Evolutionary conservation across 305 asterid genomes (phyloP).

Genomic region (Fraxinus paxiana): DNA sequence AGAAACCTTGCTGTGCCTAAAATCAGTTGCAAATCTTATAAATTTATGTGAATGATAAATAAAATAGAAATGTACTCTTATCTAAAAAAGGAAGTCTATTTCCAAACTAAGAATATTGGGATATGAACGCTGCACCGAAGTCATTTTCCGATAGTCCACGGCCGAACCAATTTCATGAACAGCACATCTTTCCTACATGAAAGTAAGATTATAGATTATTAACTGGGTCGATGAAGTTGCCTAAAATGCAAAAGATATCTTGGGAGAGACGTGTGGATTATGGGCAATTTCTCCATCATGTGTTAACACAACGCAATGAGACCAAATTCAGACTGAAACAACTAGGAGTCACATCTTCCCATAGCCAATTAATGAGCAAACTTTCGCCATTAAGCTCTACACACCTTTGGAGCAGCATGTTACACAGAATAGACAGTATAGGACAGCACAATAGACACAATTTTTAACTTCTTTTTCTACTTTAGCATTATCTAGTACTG

Average conservation of each 20-base stretch:
- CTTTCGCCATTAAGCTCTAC: not conserved
- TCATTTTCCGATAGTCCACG: conserved; percentile 81
- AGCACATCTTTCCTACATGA: conserved; percentile 81
- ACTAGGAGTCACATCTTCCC: not conserved
- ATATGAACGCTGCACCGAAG: conserved; percentile 52
- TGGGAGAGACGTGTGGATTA: not conserved
- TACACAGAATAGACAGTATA: not conserved
- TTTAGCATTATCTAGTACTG: not conserved
- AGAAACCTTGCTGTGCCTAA: conserved; percentile 67
- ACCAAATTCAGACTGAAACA: not conserved
- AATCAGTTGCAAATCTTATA: conserved; percentile 22
- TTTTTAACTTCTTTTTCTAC: not conserved
- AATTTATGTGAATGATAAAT: conserved; percentile 1
- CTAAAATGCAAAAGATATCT: not conserved
- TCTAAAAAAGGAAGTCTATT: not conserved
- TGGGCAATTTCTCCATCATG: not conserved
- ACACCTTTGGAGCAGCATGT: not conserved
- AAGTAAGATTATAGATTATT: conserved; percentile 22
- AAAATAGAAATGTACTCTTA: not conserved
- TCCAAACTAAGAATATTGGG: not conserved
- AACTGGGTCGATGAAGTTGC: conserved; percentile 3
- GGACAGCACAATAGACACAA: not conserved
- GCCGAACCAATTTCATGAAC: conserved; percentile 86
- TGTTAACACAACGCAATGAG: not conserved
- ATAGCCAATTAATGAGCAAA: not conserved